Evolutionary conservation across 2,329 filamentous ascomycete species (phyloP), one percentile per base, ranked within the genome.

Genomic region (Colletotrichum scovillei): DNA sequence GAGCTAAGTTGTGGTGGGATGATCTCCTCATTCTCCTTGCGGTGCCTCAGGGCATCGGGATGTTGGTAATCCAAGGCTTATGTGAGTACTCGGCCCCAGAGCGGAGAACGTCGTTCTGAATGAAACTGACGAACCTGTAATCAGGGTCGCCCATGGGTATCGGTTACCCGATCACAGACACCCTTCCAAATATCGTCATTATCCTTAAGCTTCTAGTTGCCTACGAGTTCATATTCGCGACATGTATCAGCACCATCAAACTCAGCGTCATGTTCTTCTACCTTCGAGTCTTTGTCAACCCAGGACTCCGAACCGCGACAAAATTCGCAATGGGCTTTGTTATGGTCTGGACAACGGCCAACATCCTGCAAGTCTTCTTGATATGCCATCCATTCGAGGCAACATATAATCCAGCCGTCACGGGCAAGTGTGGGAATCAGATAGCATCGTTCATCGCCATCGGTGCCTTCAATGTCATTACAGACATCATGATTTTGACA

Each of bases 201-300:
- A 76, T 79, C 65, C 63, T 74, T 49, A 79, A 82, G 75, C 77
- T 83, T 62, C 81, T 83, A 74, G 78, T 84, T 32, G 77, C 79
- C 6, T 84, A 83, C 76, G 80, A 83, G 68, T 74, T 85, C 60
- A 76, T 82, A 62, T 85, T 82, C 76, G 76, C 81, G 3, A 75
- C 79, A 19, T 78, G 78, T 12, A 78, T 84, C 58, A 78, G 78
- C 70, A 82, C 81, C 35, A 79, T 82, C 71, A 86, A 86, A 67
- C 76, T 84, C 35, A 83, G 81, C 59, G 82, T 86, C 57, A 57
- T 86, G 56, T 77, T 79, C 52, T 85, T 86, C 75, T 86, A 85
- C 71, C 78, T 82, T 22, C 81, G 83, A 11, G 79, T 86, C 14
- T 83, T 84, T 60, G 80, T 79, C 24, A 80, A 80, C 60, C 65